Evolutionary conservation across 768 basidiomycete species (phyloP), one percentile per base, ranked within the genome.

Genomic region (Leccinellum rugosiceps): DNA sequence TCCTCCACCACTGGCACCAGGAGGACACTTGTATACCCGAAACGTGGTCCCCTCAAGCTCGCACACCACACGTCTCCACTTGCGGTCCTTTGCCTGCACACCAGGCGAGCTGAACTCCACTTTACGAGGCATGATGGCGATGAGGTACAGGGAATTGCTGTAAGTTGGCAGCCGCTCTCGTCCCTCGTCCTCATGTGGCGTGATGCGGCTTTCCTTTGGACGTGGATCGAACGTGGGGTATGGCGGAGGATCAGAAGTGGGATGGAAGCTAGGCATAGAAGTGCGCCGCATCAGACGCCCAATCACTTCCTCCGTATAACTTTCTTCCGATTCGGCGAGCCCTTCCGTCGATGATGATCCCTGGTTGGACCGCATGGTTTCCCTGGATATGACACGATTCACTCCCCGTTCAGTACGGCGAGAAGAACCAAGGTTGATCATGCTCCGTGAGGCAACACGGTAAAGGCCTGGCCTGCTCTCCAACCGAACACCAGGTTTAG

Each of bases 31-130:
- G 71, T 91, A 93, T 56, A 98, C 79, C 63, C 83, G 82, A 69
- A 98, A 85, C 60, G 80, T 77, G n/a, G 97, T 98, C 47, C 97
- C 97, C 66, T 97, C 92, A 26, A 99, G 75, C 65, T 95, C 90
- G 68, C 92, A 91, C 62, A 94, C 79, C 51, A 89, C 85, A 50
- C 90, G 78, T 58, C 90, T 83, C 97, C 97, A 99, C 67, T 93
- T 92, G 47, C 97, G 78, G 69, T 98, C 95, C 68, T 80, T 83
- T 7, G 95, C 87, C 71, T 96, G 92, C 3, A 92, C 78, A 7
- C 94, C 94, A 0, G 94, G 93, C 11, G 80, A 73, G 4, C 74
- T 77, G 68, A 99, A 98, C 77, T 99, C 97, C 85, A 94, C 83
- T 78, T 99, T 99, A 48, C 91, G 84, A 1, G 89, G 88, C 77